Conservation (phyloP, 169 alveolate species). For the Perkinsus chesapeaki region DNA sequence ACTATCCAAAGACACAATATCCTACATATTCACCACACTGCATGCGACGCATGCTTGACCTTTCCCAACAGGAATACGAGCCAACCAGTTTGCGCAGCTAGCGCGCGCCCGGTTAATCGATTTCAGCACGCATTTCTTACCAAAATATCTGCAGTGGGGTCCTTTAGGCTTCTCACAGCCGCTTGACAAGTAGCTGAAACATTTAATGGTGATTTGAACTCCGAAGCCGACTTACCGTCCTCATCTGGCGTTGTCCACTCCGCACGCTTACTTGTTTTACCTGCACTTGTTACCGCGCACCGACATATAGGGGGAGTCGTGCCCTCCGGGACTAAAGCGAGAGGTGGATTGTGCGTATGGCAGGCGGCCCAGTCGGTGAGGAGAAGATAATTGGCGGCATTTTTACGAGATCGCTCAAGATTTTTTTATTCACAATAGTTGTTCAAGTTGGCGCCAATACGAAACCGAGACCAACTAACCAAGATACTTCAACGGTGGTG, state of each 20-base stretch:
- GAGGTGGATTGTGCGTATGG: background rate
- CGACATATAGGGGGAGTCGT: background rate
- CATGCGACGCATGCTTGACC: no score
- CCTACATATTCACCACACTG: no score
- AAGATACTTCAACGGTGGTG: no score
- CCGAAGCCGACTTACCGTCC: background rate
- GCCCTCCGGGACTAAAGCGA: background rate
- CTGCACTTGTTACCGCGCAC: background rate
- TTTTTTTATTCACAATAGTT: no score
- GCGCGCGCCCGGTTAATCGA: background rate
- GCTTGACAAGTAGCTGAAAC: background rate
- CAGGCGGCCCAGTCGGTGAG: no score
- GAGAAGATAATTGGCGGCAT: background rate
- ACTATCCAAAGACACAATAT: no score
- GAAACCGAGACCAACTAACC: no score
- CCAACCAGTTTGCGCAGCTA: no score
- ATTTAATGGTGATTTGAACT: background rate
- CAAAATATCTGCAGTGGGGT: background rate
- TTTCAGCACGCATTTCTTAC: background rate
- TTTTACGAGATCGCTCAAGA: no score
- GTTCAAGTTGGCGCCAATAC: no score
- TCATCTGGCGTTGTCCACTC: background rate
- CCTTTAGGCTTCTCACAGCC: background rate
- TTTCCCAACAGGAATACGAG: no score
- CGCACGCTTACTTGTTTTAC: background rate